Base-by-base conservation (phyloP, 1,284 basidiomycete species). In the Boletus nobilissimus region DNA sequence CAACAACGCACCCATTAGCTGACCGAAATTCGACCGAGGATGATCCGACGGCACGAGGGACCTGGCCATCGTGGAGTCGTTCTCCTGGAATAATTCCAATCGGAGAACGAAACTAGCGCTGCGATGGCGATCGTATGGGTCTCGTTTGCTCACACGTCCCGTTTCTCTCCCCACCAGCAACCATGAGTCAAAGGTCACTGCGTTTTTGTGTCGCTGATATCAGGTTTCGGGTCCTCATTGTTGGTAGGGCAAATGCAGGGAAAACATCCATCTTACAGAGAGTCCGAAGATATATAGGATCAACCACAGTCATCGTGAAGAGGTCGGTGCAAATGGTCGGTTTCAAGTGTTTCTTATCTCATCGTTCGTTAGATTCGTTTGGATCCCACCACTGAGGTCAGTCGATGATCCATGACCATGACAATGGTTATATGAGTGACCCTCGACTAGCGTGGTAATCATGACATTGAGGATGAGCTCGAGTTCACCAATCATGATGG, bases 181-280 rank as follows among this genome's bases (percentile, higher is more conserved):
- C 36, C 48, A 70, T 57, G 69, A 40, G 46, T n/a, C 51, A 40
- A 19, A 18, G 57, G 36, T 38, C 29, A 32, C 34, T 57, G 18
- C 29, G 29, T 32, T 70, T 57, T 51, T 26, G 36, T 39, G 29
- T 57, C 3, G 57, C 75, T 18, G 18, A 69, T 29, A 10, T 76
- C 62, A 62, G 46, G 34, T 69, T 76, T 38, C 66, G 73, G 22
- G 66, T 76, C 34, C 75, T 76, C 34, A 46, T 76, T 48, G 39
- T 75, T 14, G 69, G 73, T 18, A n/a, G 69, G n/a, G 68, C 60
- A 26, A 75, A 75, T 43, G 46, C 74, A 54, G 73, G 73, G 22
- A 76, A 76, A 36, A 76, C 73, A 9, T 54, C 73, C 34, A 76
- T 76, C 29, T 29, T 76, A 76, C 66, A 3, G 73, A 76, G 67